These are phyloP conservation scores for Symbiodinium natans DNA, from an alignment of 73 alveolate genomes.

Conservation along the genomic window DNA sequence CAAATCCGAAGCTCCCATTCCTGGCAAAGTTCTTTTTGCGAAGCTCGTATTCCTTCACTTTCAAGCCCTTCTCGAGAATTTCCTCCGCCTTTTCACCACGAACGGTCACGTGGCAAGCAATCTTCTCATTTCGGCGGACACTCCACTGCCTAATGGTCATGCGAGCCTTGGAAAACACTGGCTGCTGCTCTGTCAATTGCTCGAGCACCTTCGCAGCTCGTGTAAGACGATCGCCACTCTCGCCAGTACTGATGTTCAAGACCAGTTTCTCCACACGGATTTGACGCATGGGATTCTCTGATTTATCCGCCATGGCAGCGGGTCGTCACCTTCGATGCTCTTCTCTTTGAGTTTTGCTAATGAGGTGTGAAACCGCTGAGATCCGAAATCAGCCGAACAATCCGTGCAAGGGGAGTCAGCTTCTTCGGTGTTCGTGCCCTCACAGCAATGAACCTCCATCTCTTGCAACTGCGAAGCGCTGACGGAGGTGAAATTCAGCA, in stretches of 20 bases:
- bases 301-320: slow-evolving; percentile 17
- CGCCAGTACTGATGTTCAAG: slow-evolving; percentile 96
- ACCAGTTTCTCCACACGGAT: slow-evolving; percentile 95
- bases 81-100: slow-evolving; percentile 96
- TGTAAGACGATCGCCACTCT: slow-evolving; percentile 96
- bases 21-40: slow-evolving; percentile 95
- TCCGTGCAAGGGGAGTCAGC: too few species aligned
- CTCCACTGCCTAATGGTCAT: slow-evolving; percentile 96
- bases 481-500: too few species aligned
- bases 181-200: slow-evolving; percentile 96
- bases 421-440: too few species aligned
- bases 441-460: too few species aligned
- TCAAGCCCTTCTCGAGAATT: slow-evolving; percentile 71
- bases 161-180: slow-evolving; percentile 95
- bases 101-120: slow-evolving; percentile 97
- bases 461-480: too few species aligned
- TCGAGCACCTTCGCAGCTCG: slow-evolving; percentile 96
- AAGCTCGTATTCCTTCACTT: slow-evolving; percentile 96
- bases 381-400: background rate
- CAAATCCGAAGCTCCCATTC: slow-evolving; percentile 95
- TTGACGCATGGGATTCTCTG: slow-evolving; percentile 95
- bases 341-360: background rate
- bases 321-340: slow-evolving; percentile 7
- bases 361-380: slow-evolving; percentile 18
- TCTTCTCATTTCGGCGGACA: slow-evolving; percentile 96